phyloP scores from a whole-genome alignment of 73 alveolate genomes.

The Paramecium primaurelia region DNA sequence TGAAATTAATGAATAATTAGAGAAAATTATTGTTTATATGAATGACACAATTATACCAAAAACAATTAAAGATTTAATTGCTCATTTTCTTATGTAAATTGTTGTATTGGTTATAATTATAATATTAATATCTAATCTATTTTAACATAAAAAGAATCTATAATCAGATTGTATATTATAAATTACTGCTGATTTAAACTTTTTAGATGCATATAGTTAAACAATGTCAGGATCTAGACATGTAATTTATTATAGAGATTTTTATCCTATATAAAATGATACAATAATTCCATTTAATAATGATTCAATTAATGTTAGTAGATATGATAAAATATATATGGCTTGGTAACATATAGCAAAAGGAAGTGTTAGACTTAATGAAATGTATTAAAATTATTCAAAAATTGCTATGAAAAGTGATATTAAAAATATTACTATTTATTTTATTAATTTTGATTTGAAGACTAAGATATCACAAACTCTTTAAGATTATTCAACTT shows the following conservation, averaged over 20 bases:
- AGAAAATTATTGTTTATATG: background rate
- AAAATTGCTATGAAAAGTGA: background rate
- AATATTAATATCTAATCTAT: background rate
- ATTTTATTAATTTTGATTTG: background rate
- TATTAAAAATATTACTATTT: background rate
- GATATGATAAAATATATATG: background rate
- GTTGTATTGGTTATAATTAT: background rate
- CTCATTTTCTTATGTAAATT: background rate
- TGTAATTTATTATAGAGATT: constrained; percentile 20
- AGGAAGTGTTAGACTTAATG: background rate
- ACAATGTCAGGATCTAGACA: background rate
- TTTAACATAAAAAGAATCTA: background rate
- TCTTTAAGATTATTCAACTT: background rate
- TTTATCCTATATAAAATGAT: background rate
- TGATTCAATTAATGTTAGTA: background rate
- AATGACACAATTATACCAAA: background rate
- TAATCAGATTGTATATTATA: background rate
- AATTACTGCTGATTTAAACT: background rate
- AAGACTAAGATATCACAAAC: background rate
- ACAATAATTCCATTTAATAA: background rate
- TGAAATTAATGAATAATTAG: background rate
- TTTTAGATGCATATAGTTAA: background rate
- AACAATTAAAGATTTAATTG: background rate
- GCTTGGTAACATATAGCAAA: background rate
- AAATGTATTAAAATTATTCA: background rate